Percentiles rank a stretch among this genome's conserved stretches.
Evolutionary conservation across 176 grass and related monocot genomes (phyloP).

Genomic region (Carex pumila): DNA sequence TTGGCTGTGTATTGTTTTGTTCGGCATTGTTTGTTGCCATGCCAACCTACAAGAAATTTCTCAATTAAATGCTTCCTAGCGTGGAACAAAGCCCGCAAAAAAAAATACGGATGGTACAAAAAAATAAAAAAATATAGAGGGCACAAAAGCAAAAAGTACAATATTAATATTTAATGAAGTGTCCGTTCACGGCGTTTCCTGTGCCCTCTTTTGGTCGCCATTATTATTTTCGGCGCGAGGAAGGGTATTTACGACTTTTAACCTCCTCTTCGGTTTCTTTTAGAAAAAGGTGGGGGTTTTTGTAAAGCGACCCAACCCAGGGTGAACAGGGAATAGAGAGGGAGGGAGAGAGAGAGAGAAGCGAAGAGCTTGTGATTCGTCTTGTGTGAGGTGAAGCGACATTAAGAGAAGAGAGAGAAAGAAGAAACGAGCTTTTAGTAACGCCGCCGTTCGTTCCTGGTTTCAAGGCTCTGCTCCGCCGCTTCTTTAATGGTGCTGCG

Average conservation of each 20-base stretch:
- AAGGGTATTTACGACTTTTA: background rate
- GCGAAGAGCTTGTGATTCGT: constrained; percentile 23
- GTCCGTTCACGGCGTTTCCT: background rate
- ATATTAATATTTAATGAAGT: background rate
- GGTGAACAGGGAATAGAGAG: background rate
- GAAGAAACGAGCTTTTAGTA: background rate
- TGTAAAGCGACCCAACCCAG: constrained; percentile 15
- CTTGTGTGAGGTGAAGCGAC: constrained; percentile 13
- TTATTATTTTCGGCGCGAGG: constrained; percentile 26
- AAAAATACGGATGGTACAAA: background rate
- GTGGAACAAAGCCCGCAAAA: background rate
- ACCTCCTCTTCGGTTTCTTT: constrained; percentile 8
- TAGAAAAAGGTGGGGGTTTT: background rate
- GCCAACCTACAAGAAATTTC: background rate
- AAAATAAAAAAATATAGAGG: background rate
- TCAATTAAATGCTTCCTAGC: background rate
- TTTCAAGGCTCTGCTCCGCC: constrained; percentile 26
- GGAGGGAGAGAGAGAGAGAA: background rate
- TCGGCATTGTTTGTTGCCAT: background rate
- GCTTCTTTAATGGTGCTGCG: constrained; percentile 13
- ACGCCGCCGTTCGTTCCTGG: constrained; percentile 17
- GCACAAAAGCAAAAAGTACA: background rate
- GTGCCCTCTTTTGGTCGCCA: constrained; percentile 16
- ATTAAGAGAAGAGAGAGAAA: background rate
- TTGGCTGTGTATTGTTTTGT: background rate